Base-by-base conservation (phyloP, 1,284 basidiomycete species). In the Ceratobasidium sp. region DNA sequence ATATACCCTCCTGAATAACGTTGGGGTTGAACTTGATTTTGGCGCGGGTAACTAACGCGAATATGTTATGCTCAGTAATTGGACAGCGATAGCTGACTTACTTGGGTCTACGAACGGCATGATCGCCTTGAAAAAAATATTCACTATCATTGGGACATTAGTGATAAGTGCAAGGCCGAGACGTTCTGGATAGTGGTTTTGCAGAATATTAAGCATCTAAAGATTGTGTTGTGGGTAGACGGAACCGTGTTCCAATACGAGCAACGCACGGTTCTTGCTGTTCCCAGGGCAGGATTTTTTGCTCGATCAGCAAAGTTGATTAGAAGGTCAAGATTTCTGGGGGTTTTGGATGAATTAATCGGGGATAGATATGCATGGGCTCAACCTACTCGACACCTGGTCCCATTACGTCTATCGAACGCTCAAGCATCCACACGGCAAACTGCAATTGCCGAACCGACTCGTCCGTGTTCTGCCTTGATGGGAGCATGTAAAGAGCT, bases 111-210 rank as follows among this genome's bases (percentile, higher is more conserved):
- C 85, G 79, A 93, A 88, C 0, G 96, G 94, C 71, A 85, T 87
- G 78, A 98, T 89, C 74, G 93, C 83, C 74, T 89, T 91, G 84
- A 92, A 94, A 84, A 96, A 95, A 0, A 89, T 85, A 75, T 89
- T 89, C 75, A 96, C 81, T 76, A 93, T 80, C 82, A 86, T 93
- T 26, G 96, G 95, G 58, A 95, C 88, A 78, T 96, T 94, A 74
- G 92, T 85, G 76, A 97, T 89, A 55, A 96, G 82, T 1, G 93
- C 89, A 28, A 88, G 84, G n/a, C 94, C 94, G 41, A 98, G 87
- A n/a, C 94, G 88, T 82, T 97, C 95, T 0, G 94, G 93, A 78
- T 97, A 95, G 79, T 97, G 94, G 74, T 90, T 87, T 79, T 96
- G 94, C 30, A 96, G 84, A 18, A 93, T 86, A 53, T 81, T 71